Evolutionary conservation across 805 yeast genomes (phyloP), one percentile per base, ranked within the genome.

Genomic region (Babjeviella inositovora): DNA sequence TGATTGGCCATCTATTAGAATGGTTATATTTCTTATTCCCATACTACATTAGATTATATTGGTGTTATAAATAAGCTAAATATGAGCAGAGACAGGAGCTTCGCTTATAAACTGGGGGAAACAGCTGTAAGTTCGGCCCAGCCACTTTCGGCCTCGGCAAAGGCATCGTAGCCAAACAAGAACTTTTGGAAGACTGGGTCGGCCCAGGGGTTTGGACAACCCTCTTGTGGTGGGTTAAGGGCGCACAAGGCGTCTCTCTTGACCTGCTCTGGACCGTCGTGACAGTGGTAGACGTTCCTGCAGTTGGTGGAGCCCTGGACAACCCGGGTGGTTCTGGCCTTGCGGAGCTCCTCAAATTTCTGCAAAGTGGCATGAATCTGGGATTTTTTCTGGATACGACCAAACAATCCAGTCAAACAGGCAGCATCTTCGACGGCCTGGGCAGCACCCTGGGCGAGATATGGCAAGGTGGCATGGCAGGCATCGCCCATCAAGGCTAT

Each of bases 391-490:
- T 30, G 33, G 11, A 35, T 24, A 7, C 27, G 23, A 8, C 28
- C 22, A 15, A 37, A 29, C 17, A 33, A 20, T 6, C 29, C 38
- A 3, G 33, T 23, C 13, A 37, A 25, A 7, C 26, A 30, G 4
- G 35, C 39, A 17, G 36, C 39, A 29, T 42, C 47, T 26, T 43
- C 48, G 9, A 43, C 25, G 8, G 48, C 48, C 25, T 33, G 40
- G 5, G 44, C 33, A 5, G 48, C 48, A 10, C 48, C 48, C 18
- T 35, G 37, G 6, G 48, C 44, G 13, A 41, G 31, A 28, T 41
- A 41, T 4, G 49, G 49, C 14, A 49, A 40, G 26, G 49, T 49
- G 8, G 53, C 50, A 26, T 49, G 55, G 15, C 41, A 36, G 1
- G 55, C 40, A 27, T 50, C 55, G 3, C 56, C 55, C 23, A 49